A percentile compares a stretch with the other conserved stretches of the same genome.
These are phyloP conservation scores for Fusarium ambrosium DNA, from an alignment of 2,329 filamentous ascomycete species.

Conservation along the genomic window DNA sequence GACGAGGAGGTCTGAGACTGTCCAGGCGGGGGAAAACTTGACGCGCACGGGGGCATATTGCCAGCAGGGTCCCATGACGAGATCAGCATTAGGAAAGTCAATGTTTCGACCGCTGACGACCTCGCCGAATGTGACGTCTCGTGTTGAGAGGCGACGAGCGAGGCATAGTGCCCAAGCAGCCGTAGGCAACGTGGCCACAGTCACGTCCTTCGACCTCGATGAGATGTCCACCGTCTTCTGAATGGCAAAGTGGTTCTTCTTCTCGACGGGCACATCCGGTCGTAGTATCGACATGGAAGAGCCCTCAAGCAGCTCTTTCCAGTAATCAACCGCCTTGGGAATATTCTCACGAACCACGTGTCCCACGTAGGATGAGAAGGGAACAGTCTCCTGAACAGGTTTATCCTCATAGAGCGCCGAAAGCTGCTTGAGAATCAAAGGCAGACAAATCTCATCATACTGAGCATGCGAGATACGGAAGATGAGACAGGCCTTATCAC, in stretches of 20 bases:
- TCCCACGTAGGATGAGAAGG: conserved; percentile 60
- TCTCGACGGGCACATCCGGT: conserved; percentile 55
- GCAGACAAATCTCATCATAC: conserved; percentile 77
- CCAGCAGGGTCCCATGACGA: neutral
- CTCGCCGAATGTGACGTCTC: neutral
- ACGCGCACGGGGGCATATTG: neutral
- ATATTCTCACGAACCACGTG: conserved; percentile 57
- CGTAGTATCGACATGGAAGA: conserved; percentile 61
- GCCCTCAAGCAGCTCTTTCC: conserved; percentile 69
- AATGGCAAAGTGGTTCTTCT: conserved; percentile 57
- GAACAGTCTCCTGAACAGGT: conserved; percentile 50
- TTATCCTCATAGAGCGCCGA: conserved; percentile 59
- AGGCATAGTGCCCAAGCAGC: neutral
- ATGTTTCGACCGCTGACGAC: neutral
- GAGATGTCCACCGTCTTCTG: conserved; percentile 59
- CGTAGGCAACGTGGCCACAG: neutral
- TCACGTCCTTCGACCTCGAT: neutral
- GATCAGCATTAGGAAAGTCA: neutral
- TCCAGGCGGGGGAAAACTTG: neutral
- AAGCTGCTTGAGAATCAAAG: conserved; percentile 72
- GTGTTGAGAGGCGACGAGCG: neutral
- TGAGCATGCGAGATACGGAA: conserved; percentile 77
- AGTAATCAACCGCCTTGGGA: conserved; percentile 70
- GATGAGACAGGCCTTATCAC: conserved; percentile 59
- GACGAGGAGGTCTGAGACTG: neutral